A percentile compares a stretch with the other conserved stretches of the same genome.
phyloP scores from a whole-genome alignment of 1,139 yeast genomes.

The Nadsonia starkeyi-henricii region DNA sequence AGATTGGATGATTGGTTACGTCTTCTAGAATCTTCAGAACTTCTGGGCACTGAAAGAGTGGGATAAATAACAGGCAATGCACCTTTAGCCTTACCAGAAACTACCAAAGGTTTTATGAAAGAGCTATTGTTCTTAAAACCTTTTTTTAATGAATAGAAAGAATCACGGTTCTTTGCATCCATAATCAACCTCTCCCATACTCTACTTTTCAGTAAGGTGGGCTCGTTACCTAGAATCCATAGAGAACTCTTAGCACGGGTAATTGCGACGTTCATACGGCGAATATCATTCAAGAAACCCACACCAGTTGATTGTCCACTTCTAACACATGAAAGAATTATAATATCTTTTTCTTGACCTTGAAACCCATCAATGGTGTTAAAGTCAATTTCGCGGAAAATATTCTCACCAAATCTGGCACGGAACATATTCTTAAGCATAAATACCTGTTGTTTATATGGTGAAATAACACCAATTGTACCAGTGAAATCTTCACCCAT shows the following conservation, averaged over 20 bases:
- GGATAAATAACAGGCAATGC: not conserved
- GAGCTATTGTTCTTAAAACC: not conserved
- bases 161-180: constrained; percentile 42
- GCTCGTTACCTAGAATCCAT: constrained; percentile 79
- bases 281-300: constrained; percentile 76
- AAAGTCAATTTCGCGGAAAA: constrained; percentile 62
- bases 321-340: constrained; percentile 88
- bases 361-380: constrained; percentile 97
- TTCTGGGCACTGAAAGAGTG: not conserved
- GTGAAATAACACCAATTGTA: constrained; percentile 81
- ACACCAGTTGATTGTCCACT: constrained; percentile 43
- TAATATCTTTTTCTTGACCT: constrained; percentile 94
- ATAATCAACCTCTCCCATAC: constrained; percentile 39
- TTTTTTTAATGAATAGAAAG: not conserved
- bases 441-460: constrained; percentile 78
- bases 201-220: constrained; percentile 30
- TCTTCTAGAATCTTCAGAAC: not conserved
- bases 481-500: constrained; percentile 49
- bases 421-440: constrained; percentile 44
- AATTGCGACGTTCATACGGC: constrained; percentile 92
- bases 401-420: constrained; percentile 45
- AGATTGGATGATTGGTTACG: not conserved
- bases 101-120: not conserved
- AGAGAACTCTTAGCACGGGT: constrained; percentile 87
- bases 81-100: not conserved